Evolutionary conservation across 106 monocot species (phyloP).

Genomic region (Iris macrosiphon): DNA sequence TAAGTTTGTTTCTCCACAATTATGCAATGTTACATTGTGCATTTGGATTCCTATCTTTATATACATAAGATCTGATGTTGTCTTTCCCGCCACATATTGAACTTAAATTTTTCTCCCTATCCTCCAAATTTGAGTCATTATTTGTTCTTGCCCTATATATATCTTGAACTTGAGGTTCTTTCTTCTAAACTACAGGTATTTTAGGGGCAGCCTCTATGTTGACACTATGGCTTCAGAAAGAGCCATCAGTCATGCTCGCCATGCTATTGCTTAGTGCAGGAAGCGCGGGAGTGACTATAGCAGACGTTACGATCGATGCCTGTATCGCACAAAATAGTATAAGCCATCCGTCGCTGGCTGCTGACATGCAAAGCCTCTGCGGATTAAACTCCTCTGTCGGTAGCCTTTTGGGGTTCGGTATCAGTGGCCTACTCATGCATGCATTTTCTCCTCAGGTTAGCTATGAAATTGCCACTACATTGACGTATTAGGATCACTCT

Average conservation of each 20-base stretch:
- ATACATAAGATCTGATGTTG: no score
- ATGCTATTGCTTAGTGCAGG: slow-evolving; percentile 40
- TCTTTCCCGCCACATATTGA: no score
- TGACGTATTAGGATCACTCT: no score
- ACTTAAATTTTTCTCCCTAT: no score
- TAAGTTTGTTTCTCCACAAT: no score
- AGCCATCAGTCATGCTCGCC: slow-evolving; percentile 25
- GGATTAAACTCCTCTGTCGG: slow-evolving; percentile 67
- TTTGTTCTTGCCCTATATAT: no score
- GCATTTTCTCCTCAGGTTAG: slow-evolving; percentile 64
- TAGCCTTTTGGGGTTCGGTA: slow-evolving; percentile 57
- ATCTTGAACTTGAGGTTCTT: no score
- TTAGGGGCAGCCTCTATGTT: slow-evolving; percentile 59
- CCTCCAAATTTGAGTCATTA: no score
- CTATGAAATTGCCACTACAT: no score
- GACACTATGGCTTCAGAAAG: slow-evolving; percentile 29
- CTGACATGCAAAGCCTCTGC: slow-evolving; percentile 87
- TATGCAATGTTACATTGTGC: no score
- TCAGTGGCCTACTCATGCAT: slow-evolving; percentile 66
- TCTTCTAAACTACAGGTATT: slow-evolving; percentile 25
- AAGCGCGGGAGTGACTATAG: slow-evolving; percentile 56
- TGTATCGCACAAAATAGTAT: slow-evolving; percentile 67
- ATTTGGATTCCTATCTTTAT: no score
- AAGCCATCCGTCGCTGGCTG: slow-evolving; percentile 49
- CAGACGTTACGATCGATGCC: slow-evolving; percentile 83